phyloP scores from a whole-genome alignment of 495 filamentous ascomycete species.

The Annulohypoxylon maeteangense region DNA sequence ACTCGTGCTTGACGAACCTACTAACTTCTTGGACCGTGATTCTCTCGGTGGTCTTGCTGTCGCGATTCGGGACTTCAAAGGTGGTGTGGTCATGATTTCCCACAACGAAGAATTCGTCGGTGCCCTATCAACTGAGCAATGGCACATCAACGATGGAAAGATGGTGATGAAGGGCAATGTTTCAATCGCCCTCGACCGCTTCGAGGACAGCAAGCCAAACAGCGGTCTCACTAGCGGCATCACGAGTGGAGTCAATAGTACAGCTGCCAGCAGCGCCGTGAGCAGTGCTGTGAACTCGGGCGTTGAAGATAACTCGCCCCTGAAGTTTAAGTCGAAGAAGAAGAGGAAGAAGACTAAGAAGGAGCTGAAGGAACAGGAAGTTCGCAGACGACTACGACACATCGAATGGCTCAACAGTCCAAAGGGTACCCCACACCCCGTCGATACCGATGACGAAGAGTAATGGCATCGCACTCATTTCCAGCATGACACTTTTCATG shows the following conservation, averaged over 20 bases:
- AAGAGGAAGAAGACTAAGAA: conserved; percentile 99
- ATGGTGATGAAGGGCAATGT: conserved; percentile 83
- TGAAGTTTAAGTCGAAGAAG: conserved; percentile 90
- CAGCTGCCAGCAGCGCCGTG: conserved; percentile 67
- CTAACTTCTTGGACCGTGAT: conserved; percentile 98
- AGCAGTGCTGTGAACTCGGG: conserved; percentile 84
- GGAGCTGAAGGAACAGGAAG: conserved; percentile 93
- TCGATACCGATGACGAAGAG: conserved; percentile 82
- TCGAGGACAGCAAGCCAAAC: conserved; percentile 81
- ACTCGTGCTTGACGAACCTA: conserved; percentile 97
- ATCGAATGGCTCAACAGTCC: conserved; percentile 91
- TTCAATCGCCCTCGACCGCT: conserved; percentile 78
- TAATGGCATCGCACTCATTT: conserved; percentile 42
- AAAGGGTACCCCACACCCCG: conserved; percentile 80
- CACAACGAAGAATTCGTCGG: conserved; percentile 99
- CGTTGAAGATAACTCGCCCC: conserved; percentile 76
- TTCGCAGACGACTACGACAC: conserved; percentile 85
- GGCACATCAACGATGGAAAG: conserved; percentile 89
- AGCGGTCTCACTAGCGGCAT: conserved; percentile 63
- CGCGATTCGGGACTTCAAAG: conserved; percentile 96
- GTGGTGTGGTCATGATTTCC: conserved; percentile 98
- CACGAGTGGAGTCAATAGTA: conserved; percentile 64
- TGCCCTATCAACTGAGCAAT: conserved; percentile 92
- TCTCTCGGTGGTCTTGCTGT: conserved; percentile 94
- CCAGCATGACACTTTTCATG: not conserved